Base-by-base conservation (phyloP, 2,329 filamentous ascomycete species). In the Chaetothyriales sp. region DNA sequence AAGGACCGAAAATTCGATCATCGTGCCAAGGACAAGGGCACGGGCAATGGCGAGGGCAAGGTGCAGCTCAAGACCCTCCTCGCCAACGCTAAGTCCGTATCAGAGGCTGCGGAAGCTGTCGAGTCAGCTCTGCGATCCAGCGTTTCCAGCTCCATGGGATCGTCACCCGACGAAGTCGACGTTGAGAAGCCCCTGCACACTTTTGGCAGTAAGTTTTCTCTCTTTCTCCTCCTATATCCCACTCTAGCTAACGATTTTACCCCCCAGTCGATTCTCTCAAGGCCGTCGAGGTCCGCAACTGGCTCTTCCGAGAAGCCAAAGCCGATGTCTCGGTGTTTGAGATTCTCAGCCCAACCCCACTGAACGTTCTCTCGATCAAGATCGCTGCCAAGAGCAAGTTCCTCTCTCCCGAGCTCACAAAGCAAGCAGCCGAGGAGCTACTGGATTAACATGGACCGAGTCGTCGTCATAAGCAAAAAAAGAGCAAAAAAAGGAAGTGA, bases 241-340 rank as follows among this genome's bases (percentile, higher is more conserved):
- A n/a, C n/a, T 15, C 46, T 15, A 61, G 59, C 29, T 33, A 13
- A n/a, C n/a, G n/a, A n/a, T n/a, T n/a, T n/a, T n/a, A n/a, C n/a
- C n/a, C n/a, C n/a, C n/a, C 29, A 33, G 56, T 65, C 43, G 64
- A 66, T 47, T 65, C 63, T 1, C 55, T 66, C 10, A 58, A 63
- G 40, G 61, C 61, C 1, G 60, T 65, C 19, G 63, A 66, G 49
- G 48, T 66, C 9, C 56, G 60, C 15, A 60, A 58, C 22, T 65
- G 63, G 63, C 57, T 61, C 47, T 51, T 56, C 1, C 53, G 58
- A 7, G 58, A 64, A 49, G 43, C 61, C 37, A 61, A 66, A 56
- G 61, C 60, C 18, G 63, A 63, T 51, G 56, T 66, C 43, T 58
- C 64, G 51, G 56, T 66, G 2, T 53, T 66, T 19, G 63, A 65